Evolutionary conservation across 2,329 filamentous ascomycete genomes (phyloP), one percentile per base, ranked within the genome.

Genomic region (Nemania abortiva): DNA sequence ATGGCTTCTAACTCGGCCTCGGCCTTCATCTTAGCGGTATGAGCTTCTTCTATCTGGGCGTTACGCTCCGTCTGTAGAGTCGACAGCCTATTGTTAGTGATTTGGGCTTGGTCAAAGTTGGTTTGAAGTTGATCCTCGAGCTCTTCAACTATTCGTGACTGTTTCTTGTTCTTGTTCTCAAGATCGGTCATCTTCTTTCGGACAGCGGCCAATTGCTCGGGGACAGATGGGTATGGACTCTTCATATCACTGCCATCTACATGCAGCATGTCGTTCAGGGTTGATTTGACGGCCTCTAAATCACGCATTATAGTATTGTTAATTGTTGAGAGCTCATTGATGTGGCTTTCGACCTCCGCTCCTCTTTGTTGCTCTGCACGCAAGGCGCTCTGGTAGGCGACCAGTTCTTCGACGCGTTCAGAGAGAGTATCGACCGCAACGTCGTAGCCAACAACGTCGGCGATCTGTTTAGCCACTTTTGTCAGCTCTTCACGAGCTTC

Each of bases 41-140:
- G 91, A 10, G 91, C 91, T 73, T 98, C 94, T 70, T 97, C 93
- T 45, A 97, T 82, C 75, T 95, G 90, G 61, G 86, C 85, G 69
- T 90, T 88, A 56, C 91, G 90, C 81, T 95, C 92, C 20, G 89
- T 88, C 77, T 94, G 91, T 57, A 95, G 85, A 56, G 92, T 91
- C 61, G 95, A 98, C 62, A 98, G 84, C 63, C 95, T 90, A 82
- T 97, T 97, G 80, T 89, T 94, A 13, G 91, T 90, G 68, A 89
- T 85, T 77, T 98, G 93, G 69, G 95, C 94, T 79, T 97, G 93
- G 77, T 99, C 96, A 81, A 94, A 99, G 82, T 96, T 98, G 79
- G 88, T 93, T 78, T 95, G 95, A 63, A 99, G 89, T 81, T 99
- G 96, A 76, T 98, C 95, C 81, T 99, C 96, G 5, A 99, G 90